Conservation (phyloP, 2,329 filamentous ascomycete species). For the Hypoxylon rubiginosum region DNA sequence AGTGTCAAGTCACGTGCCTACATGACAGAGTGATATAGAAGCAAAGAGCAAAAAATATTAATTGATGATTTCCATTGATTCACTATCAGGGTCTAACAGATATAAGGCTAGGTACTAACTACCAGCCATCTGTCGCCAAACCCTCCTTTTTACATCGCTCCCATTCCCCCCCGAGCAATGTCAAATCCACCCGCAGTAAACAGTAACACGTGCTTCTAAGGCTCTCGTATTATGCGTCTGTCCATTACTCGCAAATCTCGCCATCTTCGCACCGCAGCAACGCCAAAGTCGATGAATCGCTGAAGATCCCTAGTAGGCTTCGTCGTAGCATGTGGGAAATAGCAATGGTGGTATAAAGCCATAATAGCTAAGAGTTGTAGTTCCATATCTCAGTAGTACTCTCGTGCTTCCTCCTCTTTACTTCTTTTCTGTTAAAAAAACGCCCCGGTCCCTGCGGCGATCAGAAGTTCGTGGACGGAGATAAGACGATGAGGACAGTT, state of each 20-base stretch:
- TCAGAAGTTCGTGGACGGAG: slow-evolving; percentile 32
- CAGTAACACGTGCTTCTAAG: not conserved
- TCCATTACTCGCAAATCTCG: not conserved
- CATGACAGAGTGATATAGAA: not conserved
- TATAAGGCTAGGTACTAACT: not conserved
- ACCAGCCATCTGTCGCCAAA: not conserved
- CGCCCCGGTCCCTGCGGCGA: slow-evolving; percentile 17
- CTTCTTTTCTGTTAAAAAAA: slow-evolving; percentile 11
- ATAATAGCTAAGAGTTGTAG: slow-evolving; percentile 4
- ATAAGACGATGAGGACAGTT: slow-evolving; percentile 37
- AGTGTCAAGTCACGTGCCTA: slow-evolving; percentile 2
- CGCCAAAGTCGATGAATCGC: not conserved
- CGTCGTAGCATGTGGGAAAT: not conserved
- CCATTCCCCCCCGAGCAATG: not conserved
- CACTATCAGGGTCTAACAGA: not conserved
- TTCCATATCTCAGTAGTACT: slow-evolving; percentile 8
- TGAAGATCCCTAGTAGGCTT: not conserved
- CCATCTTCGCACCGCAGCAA: not conserved
- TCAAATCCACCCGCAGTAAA: not conserved
- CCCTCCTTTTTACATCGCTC: not conserved
- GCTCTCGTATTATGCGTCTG: not conserved
- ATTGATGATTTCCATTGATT: not conserved
- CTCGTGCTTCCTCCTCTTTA: slow-evolving; percentile 8
- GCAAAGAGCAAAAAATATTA: not conserved
- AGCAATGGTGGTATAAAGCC: slow-evolving; percentile 10